Evolutionary conservation across 768 basidiomycete species (phyloP), one percentile per base, ranked within the genome.

Genomic region (Russula foetens): DNA sequence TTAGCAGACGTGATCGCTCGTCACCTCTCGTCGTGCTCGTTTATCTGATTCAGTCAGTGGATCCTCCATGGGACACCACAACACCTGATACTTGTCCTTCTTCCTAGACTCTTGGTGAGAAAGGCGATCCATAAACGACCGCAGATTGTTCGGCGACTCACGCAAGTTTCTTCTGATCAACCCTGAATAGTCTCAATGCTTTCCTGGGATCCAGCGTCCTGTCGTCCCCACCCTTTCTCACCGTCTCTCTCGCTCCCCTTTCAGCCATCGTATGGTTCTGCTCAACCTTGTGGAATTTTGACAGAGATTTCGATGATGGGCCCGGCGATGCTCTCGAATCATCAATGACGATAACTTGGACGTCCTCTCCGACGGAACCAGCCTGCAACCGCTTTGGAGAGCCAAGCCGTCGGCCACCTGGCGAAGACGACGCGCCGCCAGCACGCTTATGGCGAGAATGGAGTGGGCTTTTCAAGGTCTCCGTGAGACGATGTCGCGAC

Each of bases 21-120:
- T 80, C 24, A 90, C 79, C 6, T 78, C 75, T 68, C 77, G 84
- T 56, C 80, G 75, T 46, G 65, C 63, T 50, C 62, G 67, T 60
- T 77, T 81, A 68, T 92, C 81, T 26, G 68, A 54, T 14, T 82
- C 78, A 2, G 77, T 77, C 52, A 93, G 72, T 7, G 88, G 84
- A 1, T 77, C 74, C 0, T 76, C 79, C 73, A 93, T 79, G 1
- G 90, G 87, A 66, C 94, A 93, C 67, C 84, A 88, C 31, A 97
- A 75, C 19, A 96, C 81, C 69, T 97, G 93, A 69, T 90, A 93
- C 47, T 86, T 77, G 60, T 81, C 74, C 65, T 77, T 69, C 63
- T 72, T 75, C 61, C 84, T 85, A 65, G n/a, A 29, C 31, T n/a
- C 35, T 55, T 67, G 51, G n/a, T 65, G 49, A 72, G 48, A 49